Evolutionary conservation across 1,139 yeast species (phyloP).

Genomic region (Yamadazyma epiphylla): DNA sequence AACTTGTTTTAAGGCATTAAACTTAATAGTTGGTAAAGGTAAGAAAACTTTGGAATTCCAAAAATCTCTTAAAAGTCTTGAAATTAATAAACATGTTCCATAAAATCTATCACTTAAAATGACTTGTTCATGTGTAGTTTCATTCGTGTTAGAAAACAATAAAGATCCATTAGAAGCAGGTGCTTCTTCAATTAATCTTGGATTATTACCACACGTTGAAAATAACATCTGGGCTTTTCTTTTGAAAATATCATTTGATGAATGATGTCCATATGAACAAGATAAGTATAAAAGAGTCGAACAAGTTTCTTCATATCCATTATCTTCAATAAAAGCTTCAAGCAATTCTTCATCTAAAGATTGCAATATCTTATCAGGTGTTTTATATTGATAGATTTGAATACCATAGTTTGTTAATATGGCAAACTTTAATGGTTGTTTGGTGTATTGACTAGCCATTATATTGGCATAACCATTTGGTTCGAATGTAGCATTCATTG

Average conservation of each 20-base stretch:
- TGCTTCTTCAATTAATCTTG: slow-evolving; percentile 34
- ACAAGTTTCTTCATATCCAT: slow-evolving; percentile 70
- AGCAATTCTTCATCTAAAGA: slow-evolving; percentile 59
- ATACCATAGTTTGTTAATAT: slow-evolving; percentile 79
- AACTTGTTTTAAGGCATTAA: slow-evolving; percentile 31
- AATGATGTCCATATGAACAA: slow-evolving; percentile 58
- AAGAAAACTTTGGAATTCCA: slow-evolving; percentile 75
- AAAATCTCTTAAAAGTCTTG: slow-evolving; percentile 71
- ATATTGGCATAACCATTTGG: slow-evolving; percentile 82
- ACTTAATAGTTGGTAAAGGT: slow-evolving; percentile 42
- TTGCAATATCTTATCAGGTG: slow-evolving; percentile 75
- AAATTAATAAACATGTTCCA: slow-evolving; percentile 77
- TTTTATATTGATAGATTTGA: slow-evolving; percentile 69
- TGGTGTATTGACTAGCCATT: slow-evolving; percentile 78
- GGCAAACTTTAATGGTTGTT: slow-evolving; percentile 64
- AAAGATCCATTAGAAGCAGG: slow-evolving; percentile 3
- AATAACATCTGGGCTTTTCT: slow-evolving; percentile 50
- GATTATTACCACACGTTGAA: slow-evolving; percentile 53
- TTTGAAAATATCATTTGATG: slow-evolving; percentile 47
- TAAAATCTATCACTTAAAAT: slow-evolving; percentile 87
- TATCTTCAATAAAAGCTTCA: slow-evolving; percentile 46
- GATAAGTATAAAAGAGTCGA: slow-evolving; percentile 82
- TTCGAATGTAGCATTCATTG: slow-evolving; percentile 65
- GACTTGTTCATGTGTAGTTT: slow-evolving; percentile 55
- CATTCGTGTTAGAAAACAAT: slow-evolving; percentile 2